Percentiles rank a stretch among this genome's conserved stretches.
These are phyloP conservation scores for Heliocybe sulcata DNA, from an alignment of 1,284 basidiomycete species.

Conservation along the genomic window DNA sequence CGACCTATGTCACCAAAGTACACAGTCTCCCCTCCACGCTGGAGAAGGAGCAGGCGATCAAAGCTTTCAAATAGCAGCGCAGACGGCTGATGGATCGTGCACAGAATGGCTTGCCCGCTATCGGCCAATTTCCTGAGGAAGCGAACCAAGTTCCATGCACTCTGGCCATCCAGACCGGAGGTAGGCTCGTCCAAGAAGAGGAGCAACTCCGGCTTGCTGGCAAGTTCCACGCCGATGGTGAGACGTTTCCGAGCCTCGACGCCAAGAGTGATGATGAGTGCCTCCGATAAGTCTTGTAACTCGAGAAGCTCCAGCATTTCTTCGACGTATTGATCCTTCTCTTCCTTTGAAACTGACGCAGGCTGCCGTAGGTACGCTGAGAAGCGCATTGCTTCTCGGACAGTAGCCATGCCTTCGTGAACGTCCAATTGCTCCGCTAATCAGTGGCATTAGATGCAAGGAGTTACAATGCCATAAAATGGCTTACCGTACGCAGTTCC, in stretches of 20 bases:
- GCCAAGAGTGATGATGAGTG: constrained; percentile 51
- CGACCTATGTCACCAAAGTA: constrained; percentile 78
- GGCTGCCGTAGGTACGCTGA: constrained; percentile 89
- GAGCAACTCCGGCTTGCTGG: constrained; percentile 76
- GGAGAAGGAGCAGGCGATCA: constrained; percentile 61
- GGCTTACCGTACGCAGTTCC: constrained; percentile 67
- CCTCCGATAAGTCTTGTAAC: constrained; percentile 57
- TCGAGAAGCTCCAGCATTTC: constrained; percentile 70
- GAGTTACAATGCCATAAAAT: neutral
- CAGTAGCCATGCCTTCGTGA: constrained; percentile 81
- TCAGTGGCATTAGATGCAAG: constrained; percentile 22
- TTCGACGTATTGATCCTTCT: constrained; percentile 81
- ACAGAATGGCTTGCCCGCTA: constrained; percentile 78
- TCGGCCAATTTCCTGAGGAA: constrained; percentile 82
- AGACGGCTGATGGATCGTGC: constrained; percentile 74
- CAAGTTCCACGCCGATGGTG: constrained; percentile 86
- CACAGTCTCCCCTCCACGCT: constrained; percentile 40
- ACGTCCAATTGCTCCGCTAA: constrained; percentile 85
- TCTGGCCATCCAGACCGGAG: constrained; percentile 73
- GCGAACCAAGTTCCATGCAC: constrained; percentile 79
- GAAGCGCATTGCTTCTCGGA: constrained; percentile 88
- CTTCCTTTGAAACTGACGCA: constrained; percentile 56
- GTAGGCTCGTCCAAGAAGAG: constrained; percentile 67
- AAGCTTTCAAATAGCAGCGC: constrained; percentile 69
- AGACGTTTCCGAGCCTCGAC: constrained; percentile 83